Conservation (phyloP, 202 grass and related monocot species). For the Saccharum hybrid region DNA sequence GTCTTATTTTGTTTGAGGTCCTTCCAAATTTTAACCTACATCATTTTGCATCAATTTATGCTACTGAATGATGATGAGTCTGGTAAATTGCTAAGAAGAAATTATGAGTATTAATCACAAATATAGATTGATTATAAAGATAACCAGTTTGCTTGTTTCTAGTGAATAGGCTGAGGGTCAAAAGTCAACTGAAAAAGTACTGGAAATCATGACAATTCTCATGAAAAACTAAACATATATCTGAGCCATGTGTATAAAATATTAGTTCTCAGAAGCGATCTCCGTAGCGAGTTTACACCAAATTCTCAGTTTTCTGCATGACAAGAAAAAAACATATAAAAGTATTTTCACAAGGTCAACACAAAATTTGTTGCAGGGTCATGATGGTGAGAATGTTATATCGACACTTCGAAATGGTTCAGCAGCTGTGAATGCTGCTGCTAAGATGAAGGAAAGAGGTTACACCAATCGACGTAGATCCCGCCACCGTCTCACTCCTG, state of each 20-base stretch:
- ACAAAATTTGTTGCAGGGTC: slow-evolving; percentile 62
- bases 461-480: slow-evolving; percentile 72
- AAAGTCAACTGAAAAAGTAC: slow-evolving; percentile 26
- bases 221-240: not conserved
- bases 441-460: slow-evolving; percentile 95
- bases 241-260: slow-evolving; percentile 8
- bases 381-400: slow-evolving; percentile 76
- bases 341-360: slow-evolving; percentile 24
- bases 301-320: slow-evolving; percentile 20
- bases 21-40: not conserved
- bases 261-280: slow-evolving; percentile 25
- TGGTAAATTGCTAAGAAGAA: not conserved
- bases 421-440: slow-evolving; percentile 84
- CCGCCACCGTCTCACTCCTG: slow-evolving; percentile 91
- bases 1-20: not conserved
- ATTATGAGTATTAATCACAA: slow-evolving; percentile 12
- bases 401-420: slow-evolving; percentile 83
- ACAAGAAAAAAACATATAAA: slow-evolving; percentile 20
- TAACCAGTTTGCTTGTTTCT: not conserved
- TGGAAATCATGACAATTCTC: slow-evolving; percentile 18
- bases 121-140: not conserved
- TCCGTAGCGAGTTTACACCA: not conserved
- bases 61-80: not conserved
- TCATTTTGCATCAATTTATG: not conserved
- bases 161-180: not conserved